Base-by-base conservation (phyloP, 192 early-diverging fungal species). In the Kappamyces sp. region DNA sequence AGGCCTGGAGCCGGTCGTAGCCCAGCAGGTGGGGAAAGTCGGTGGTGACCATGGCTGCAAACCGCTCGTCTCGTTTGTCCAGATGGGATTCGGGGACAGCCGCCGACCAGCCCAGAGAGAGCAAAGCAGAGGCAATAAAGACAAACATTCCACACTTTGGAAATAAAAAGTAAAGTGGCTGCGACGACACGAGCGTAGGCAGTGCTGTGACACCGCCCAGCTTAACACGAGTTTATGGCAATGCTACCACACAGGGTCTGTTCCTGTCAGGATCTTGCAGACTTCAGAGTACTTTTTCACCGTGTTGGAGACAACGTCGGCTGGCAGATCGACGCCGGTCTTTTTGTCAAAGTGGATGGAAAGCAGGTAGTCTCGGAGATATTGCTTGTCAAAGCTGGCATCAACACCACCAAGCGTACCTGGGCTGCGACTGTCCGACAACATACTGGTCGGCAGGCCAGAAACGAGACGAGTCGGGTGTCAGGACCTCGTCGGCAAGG, bases 381-480 rank as follows among this genome's bases (percentile, higher is more conserved):
- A 96, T 69, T 98, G 94, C 83, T 97, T 99, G 69, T 99, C 97
- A 72, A 92, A 95, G 68, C 91, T 82, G 34, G 40, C 42, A 49
- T 9, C 5, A 55, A 42, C n/a, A 2, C 33, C 6, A 5, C 12
- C 49, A 39, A 9, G 44, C 51, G 53, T 48, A 75, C 75, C 79
- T 84, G 6, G 73, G 77, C 65, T 98, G 94, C 7, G 69, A 61
- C 63, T 71, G 64, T 32, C 95, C 96, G 10, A 85, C 73, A 62
- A 82, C 77, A 72, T 94, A 99, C 49, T 72, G 64, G 38, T 80
- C 72, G 50, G 84, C 84, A 2, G 91, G 91, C 97, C 97, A 99
- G 78, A 99, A 99, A 31, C 97, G 74, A 8, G 94, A 97, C 55
- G 95, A 99, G 62, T 99, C 97, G 84, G 95, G 96, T 0, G 97